Conservation (phyloP, 768 basidiomycete species). For the Mycena rebaudengoi region DNA sequence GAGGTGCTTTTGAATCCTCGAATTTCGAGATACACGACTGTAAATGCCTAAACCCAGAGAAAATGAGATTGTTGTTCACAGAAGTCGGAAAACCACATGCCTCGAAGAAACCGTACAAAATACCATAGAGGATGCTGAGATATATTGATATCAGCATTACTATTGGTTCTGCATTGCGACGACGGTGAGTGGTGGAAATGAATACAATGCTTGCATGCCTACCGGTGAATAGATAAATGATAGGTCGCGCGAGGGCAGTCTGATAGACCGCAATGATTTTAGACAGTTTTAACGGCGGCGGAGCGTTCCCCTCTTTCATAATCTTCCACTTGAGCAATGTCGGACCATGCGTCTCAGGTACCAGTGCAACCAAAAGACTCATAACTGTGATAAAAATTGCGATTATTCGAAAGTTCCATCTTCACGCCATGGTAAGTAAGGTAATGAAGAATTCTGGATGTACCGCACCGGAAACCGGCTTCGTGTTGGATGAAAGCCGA, state of each 20-base stretch:
- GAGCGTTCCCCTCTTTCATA: slow-evolving; percentile 3
- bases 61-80: neutral
- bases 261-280: slow-evolving; percentile 15
- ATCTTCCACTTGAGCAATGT: slow-evolving; percentile 19
- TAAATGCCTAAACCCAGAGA: neutral
- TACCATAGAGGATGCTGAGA: slow-evolving; percentile 21
- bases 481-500: slow-evolving; percentile 22
- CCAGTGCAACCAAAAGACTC: slow-evolving; percentile 14
- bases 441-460: neutral
- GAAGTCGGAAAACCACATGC: slow-evolving; percentile 2
- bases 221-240: slow-evolving; percentile 26
- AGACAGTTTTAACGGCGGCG: neutral
- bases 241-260: slow-evolving; percentile 9
- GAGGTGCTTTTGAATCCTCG: slow-evolving; percentile 19
- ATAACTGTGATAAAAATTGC: slow-evolving; percentile 21
- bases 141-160: slow-evolving; percentile 26
- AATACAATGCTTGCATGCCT: too few relatives aligned
- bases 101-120: slow-evolving; percentile 27
- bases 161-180: slow-evolving; percentile 19
- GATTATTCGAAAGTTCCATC: slow-evolving; percentile 26
- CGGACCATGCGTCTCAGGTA: slow-evolving; percentile 27
- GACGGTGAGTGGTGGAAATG: too few relatives aligned
- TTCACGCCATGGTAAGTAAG: neutral
- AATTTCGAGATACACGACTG: slow-evolving; percentile 21
- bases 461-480: slow-evolving; percentile 18